A percentile compares a stretch with the other conserved stretches of the same genome.
Evolutionary conservation across 2,329 filamentous ascomycete genomes (phyloP).

Genomic region (Claviceps quebecensis): DNA sequence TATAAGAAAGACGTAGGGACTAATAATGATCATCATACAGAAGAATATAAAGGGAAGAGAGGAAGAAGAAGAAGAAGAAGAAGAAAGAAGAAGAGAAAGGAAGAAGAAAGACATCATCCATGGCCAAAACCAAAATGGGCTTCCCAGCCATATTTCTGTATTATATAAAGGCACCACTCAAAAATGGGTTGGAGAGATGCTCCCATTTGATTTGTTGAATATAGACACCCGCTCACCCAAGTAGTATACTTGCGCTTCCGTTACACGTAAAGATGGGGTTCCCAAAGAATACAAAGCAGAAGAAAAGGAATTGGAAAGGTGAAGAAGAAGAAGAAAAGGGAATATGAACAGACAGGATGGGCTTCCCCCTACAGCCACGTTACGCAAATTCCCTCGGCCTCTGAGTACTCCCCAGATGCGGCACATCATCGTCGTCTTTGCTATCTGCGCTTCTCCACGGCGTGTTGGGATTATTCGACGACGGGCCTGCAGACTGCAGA

Average conservation of each 20-base stretch:
- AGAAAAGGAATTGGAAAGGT: neutral
- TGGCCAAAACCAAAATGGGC: no score
- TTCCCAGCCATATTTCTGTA: no score
- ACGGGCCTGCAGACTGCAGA: slow-evolving; percentile 15
- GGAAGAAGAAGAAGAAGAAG: neutral
- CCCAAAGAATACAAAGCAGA: neutral
- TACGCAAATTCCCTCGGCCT: slow-evolving; percentile 20
- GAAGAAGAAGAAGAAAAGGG: neutral
- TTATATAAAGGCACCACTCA: no score
- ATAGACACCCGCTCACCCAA: neutral
- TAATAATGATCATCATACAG: no score
- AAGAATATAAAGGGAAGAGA: no score
- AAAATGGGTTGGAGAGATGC: neutral
- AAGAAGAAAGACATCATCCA: neutral
- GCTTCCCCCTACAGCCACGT: neutral
- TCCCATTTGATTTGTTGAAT: no score
- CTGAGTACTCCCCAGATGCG: slow-evolving; percentile 17
- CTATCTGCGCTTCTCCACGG: slow-evolving; percentile 13
- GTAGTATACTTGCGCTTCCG: neutral
- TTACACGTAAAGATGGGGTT: neutral
- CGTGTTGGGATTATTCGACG: slow-evolving; percentile 9
- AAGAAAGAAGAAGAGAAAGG: neutral
- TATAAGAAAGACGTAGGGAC: neutral
- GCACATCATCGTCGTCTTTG: slow-evolving; percentile 18
- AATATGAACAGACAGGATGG: no score